Evolutionary conservation across 768 basidiomycete species (phyloP), one percentile per base, ranked within the genome.

Genomic region (Strobilomyces echinocephalus): DNA sequence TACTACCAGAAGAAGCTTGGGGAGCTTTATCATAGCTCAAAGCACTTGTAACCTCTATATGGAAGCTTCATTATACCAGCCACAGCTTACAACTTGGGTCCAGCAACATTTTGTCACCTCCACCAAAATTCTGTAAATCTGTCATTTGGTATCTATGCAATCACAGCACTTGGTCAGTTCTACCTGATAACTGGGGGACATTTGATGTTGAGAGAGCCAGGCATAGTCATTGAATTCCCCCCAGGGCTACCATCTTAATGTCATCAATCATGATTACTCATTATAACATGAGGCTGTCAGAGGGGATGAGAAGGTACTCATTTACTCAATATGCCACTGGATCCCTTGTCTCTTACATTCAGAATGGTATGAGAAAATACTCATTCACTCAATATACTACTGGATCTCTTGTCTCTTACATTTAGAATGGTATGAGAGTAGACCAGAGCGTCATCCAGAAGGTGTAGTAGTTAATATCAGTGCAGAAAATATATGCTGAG

Each of bases 251-350:
- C 0, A 21, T 26, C 0, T 36, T 56, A 0, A 52, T 60, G 1
- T 51, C 54, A 0, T 60, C 53, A 0, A 48, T 51, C 0, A 5
- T 56, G 3, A 0, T 60, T 1, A 60, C 54, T 0, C 58, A 60
- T 1, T 48, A 4, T 2, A 60, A 60, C 3, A 14, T 36, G 0
- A 43, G 9, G 0, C n/a, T 60, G 7, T 5, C 0, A 0, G 14
- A 20, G 5, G 41, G 41, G 0, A 47, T 52, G 9, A 44, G 1
- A 0, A 21, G 58, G 21, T 60, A 52, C 6, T 60, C 40, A 0
- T 53, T 60, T n/a, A 60, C 51, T 0, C 53, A 60, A 5, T 60
- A 60, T 8, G 40, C 45, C 0, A 8, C 50, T 0, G 59, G 59
- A 0, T 16, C 43, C 0, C n/a, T 60, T 0, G 60, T 60, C 2